A percentile compares a stretch with the other conserved stretches of the same genome.
Evolutionary conservation across 805 yeast species (phyloP).

Genomic region (Wickerhamomyces alni): DNA sequence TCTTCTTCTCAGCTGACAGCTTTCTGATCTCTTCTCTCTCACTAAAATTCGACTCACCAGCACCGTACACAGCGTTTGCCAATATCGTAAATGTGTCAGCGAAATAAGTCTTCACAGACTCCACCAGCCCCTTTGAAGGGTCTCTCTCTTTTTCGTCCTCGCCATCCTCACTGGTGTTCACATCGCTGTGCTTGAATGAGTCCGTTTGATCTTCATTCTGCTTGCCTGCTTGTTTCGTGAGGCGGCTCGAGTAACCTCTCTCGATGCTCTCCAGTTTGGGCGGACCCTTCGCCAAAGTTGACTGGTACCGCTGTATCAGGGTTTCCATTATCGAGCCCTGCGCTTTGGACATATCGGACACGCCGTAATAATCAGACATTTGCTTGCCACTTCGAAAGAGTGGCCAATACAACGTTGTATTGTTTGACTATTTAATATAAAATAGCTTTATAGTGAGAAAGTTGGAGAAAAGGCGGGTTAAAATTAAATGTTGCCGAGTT

Average conservation of each 20-base stretch:
- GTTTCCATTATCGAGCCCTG: constrained; percentile 14
- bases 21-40: constrained; percentile 32
- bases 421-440: no score
- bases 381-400: no score
- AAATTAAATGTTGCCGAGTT: no score
- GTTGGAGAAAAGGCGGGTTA: no score
- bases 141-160: no score
- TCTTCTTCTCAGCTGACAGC: constrained; percentile 37
- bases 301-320: constrained; percentile 7
- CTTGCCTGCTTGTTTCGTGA: no score
- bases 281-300: neutral
- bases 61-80: constrained; percentile 4
- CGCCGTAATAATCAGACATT: constrained; percentile 12
- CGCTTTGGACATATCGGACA: constrained; percentile 3
- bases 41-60: constrained; percentile 9
- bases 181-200: neutral
- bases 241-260: neutral
- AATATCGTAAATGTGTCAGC: neutral
- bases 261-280: constrained; percentile 1
- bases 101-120: constrained; percentile 3
- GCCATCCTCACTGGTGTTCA: no score
- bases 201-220: no score
- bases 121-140: no score
- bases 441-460: no score
- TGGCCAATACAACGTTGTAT: no score